Evolutionary conservation across 345 rosid species (phyloP), one percentile per base, ranked within the genome.

Genomic region (Bretschneidera sinensis): DNA sequence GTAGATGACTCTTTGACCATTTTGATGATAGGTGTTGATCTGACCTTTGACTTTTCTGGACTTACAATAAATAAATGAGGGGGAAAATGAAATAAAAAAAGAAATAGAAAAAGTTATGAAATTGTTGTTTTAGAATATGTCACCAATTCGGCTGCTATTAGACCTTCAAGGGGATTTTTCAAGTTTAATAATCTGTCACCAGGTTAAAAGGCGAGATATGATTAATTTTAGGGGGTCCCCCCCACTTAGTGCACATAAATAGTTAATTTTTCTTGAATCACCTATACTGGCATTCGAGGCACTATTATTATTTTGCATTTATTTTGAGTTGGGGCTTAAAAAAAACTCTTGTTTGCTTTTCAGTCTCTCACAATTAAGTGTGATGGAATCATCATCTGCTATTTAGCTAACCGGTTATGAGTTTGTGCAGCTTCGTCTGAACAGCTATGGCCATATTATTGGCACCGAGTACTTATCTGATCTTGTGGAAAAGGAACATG

Each of bases 381-480:
- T 28, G 3, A 28, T 39, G 45, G 45, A 14, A 14, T 11, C 45
- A 39, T 5, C 3, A 21, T 23, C n/a, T 51, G 33, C 47, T n/a
- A n/a, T n/a, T n/a, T 68, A 50, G 2, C 67, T 74, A 54, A 77
- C 81, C 43, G 56, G 39, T 53, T 54, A 23, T 24, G 71, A 59
- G 31, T 67, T 65, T 74, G 33, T 85, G 85, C 96, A 95, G 98
- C 96, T 91, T 77, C 97, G 94, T 48, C 70, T 91, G 66, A 78
- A 88, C 83, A 82, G 77, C 66, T 56, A 81, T 73, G 96, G 98
- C 59, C 96, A 91, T 64, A 80, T 91, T 54, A 78, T 87, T 72
- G 99, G 97, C 79, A 86, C 97, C 10, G 97, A 95, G 70, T 91
- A 79, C 77, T 54, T 95, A 64, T 85, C 95, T 49, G 97, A 95